Evolutionary conservation across 2,329 filamentous ascomycete species (phyloP).

Genomic region (Hypomyces perniciosus): DNA sequence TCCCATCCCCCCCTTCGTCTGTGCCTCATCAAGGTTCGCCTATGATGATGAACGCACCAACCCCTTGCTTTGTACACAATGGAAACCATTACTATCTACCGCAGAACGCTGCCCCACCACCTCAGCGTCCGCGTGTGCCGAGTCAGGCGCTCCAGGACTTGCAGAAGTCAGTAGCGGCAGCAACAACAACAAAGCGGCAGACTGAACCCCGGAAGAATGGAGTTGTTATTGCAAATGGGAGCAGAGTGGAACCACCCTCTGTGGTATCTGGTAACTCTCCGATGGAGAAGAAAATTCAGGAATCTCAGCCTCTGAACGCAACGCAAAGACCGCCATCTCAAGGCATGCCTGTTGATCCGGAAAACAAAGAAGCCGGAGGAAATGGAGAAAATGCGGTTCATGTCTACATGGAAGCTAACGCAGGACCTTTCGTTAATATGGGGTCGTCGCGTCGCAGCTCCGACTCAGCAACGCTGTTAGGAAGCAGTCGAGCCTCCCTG

Average conservation of each 20-base stretch:
- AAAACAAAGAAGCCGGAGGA: background rate
- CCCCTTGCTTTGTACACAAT: conserved; percentile 12
- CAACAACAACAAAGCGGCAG: conserved; percentile 10
- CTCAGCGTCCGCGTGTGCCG: background rate
- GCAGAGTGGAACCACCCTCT: conserved; percentile 3
- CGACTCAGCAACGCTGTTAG: background rate
- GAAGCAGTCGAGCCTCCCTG: background rate
- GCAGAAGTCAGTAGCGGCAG: conserved; percentile 24
- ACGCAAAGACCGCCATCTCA: background rate
- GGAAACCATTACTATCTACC: conserved; percentile 23
- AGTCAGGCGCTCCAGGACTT: conserved; percentile 17
- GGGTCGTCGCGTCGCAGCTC: background rate
- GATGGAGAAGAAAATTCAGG: conserved; percentile 2
- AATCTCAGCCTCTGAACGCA: background rate
- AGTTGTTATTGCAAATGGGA: conserved; percentile 17
- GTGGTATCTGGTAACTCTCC: background rate
- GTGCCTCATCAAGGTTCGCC: conserved; percentile 10
- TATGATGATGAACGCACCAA: background rate
- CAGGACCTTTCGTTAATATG: no score
- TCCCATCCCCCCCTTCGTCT: conserved; percentile 23
- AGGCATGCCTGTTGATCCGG: background rate
- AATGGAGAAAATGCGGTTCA: no score
- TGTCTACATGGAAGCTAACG: no score
- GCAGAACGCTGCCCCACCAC: background rate
- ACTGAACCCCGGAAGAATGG: background rate